Evolutionary conservation across 768 basidiomycete species (phyloP).

Genomic region (Rhizopogon salebrosus): DNA sequence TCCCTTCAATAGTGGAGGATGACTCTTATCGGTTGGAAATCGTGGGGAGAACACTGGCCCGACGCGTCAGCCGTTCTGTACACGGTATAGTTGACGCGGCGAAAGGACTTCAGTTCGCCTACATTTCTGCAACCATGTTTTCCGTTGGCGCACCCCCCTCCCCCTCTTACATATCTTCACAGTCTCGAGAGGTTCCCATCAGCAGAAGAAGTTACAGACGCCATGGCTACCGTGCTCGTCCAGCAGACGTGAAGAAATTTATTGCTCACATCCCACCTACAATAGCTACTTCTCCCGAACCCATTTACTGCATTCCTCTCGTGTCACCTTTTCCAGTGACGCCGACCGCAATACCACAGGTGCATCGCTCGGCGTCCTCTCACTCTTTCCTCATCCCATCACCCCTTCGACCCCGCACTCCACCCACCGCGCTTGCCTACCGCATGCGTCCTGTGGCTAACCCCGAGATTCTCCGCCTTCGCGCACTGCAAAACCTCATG

Average conservation of each 20-base stretch:
- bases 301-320: slow-evolving; percentile 38
- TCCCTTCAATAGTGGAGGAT: not conserved
- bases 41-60: slow-evolving; percentile 12
- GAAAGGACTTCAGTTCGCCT: slow-evolving; percentile 52
- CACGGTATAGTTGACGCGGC: slow-evolving; percentile 45
- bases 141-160: slow-evolving; percentile 26
- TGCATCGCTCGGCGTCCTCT: slow-evolving; percentile 23
- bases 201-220: slow-evolving; percentile 19
- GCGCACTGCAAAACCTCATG: slow-evolving; percentile 57
- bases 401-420: slow-evolving; percentile 35
- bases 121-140: slow-evolving; percentile 50
- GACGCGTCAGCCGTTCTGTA: slow-evolving; percentile 32
- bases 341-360: slow-evolving; percentile 24
- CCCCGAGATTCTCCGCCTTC: slow-evolving; percentile 51
- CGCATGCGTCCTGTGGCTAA: slow-evolving; percentile 58
- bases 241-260: slow-evolving; percentile 40
- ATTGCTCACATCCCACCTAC: slow-evolving; percentile 18
- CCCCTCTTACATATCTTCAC: slow-evolving; percentile 16
- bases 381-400: slow-evolving; percentile 37
- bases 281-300: slow-evolving; percentile 9
- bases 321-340: slow-evolving; percentile 27
- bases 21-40: not conserved
- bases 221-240: slow-evolving; percentile 39
- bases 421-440: slow-evolving; percentile 28
- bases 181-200: slow-evolving; percentile 5